Percentiles rank a stretch among this genome's conserved stretches.
phyloP scores from a whole-genome alignment of 108 stramenopile genomes.

The Nitzschia sp. region DNA sequence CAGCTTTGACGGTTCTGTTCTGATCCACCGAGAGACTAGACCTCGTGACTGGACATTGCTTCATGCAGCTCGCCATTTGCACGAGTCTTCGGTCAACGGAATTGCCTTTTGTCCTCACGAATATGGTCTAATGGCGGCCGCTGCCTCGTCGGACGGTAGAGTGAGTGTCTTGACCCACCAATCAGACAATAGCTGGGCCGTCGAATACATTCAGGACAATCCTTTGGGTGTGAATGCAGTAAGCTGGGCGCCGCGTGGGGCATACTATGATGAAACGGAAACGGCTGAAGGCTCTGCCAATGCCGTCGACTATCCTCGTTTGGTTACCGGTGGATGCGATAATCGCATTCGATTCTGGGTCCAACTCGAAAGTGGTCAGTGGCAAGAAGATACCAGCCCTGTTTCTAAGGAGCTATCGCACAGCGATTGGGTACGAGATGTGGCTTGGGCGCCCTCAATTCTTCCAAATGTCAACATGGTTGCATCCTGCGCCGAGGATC shows the following conservation, averaged over 20 bases:
- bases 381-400: slow-evolving; percentile 62
- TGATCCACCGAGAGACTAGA: slow-evolving; percentile 84
- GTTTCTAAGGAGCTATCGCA: slow-evolving; percentile 51
- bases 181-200: slow-evolving; percentile 72
- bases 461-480: slow-evolving; percentile 88
- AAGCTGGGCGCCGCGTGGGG: slow-evolving; percentile 85
- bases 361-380: slow-evolving; percentile 49
- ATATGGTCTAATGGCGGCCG: slow-evolving; percentile 69
- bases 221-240: slow-evolving; percentile 89
- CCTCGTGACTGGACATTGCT: slow-evolving; percentile 82
- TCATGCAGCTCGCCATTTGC: slow-evolving; percentile 63
- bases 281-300: slow-evolving; percentile 5
- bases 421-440: slow-evolving; percentile 97
- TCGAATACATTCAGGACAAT: slow-evolving; percentile 76
- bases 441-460: slow-evolving; percentile 93
- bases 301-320: slow-evolving; percentile 45
- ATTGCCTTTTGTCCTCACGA: slow-evolving; percentile 90
- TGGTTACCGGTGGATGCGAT: slow-evolving; percentile 97
- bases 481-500: slow-evolving; percentile 95
- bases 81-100: slow-evolving; percentile 81
- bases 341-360: slow-evolving; percentile 93
- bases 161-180: slow-evolving; percentile 81
- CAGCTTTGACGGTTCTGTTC: slow-evolving; percentile 87
- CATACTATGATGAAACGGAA: slow-evolving; percentile 30
- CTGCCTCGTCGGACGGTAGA: slow-evolving; percentile 84